Percentiles rank a stretch among this genome's conserved stretches.
Conservation (phyloP, 2,329 filamentous ascomycete species). For the Penicillium sp. region DNA sequence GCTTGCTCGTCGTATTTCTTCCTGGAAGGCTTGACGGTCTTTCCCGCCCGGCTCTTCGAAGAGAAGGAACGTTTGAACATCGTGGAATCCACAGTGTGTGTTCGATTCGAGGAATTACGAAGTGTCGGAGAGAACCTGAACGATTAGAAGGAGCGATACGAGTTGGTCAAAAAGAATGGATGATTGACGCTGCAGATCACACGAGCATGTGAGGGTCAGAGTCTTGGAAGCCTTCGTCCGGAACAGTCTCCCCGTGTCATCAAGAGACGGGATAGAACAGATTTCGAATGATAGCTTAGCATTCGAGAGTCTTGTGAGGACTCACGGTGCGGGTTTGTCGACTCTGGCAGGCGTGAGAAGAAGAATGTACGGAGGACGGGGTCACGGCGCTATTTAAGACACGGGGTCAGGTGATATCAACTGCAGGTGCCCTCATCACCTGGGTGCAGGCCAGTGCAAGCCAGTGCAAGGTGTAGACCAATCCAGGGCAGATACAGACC, state of each 20-base stretch:
- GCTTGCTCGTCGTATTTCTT: slow-evolving; percentile 75
- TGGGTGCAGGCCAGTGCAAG: slow-evolving; percentile 6
- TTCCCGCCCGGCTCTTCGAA: slow-evolving; percentile 83
- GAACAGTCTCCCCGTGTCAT: slow-evolving; percentile 36
- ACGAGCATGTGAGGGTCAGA: slow-evolving; percentile 49
- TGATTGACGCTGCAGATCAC: slow-evolving; percentile 51
- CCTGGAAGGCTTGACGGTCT: slow-evolving; percentile 76
- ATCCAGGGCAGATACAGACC: slow-evolving; percentile 4
- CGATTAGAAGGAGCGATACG: slow-evolving; percentile 45
- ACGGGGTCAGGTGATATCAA: slow-evolving; percentile 32
- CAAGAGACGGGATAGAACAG: slow-evolving; percentile 33
- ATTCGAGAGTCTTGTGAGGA: slow-evolving; percentile 47
- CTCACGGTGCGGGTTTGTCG: slow-evolving; percentile 36
- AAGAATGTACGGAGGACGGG: slow-evolving; percentile 44
- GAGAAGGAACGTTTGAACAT: slow-evolving; percentile 96
- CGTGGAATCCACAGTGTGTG: slow-evolving; percentile 48
- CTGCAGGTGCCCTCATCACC: slow-evolving; percentile 18
- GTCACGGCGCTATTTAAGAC: slow-evolving; percentile 32
- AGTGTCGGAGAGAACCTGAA: slow-evolving; percentile 36
- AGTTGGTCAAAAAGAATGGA: slow-evolving; percentile 36
- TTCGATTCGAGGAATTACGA: slow-evolving; percentile 44
- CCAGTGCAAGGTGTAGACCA: not conserved
- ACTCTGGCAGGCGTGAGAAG: slow-evolving; percentile 50
- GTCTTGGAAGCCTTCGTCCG: slow-evolving; percentile 55
- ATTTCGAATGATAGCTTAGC: slow-evolving; percentile 42